phyloP scores from a whole-genome alignment of 2,329 filamentous ascomycete species.

The Arthrobotrys iridis region DNA sequence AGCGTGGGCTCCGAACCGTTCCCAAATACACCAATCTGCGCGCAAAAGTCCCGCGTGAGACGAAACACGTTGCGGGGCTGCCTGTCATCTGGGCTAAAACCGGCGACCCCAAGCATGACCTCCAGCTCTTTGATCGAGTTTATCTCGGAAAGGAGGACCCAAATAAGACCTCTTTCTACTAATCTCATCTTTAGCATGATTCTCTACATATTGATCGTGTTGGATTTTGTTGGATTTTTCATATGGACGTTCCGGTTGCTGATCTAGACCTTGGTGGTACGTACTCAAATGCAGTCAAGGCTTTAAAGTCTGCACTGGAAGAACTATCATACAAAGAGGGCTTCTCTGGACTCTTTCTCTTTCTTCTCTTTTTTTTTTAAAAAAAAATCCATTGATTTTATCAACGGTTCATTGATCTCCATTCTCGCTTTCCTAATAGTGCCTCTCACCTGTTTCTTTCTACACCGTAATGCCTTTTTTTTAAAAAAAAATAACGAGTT shows the following conservation, averaged over 20 bases:
- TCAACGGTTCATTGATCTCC: too few species aligned
- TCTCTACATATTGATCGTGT: background rate
- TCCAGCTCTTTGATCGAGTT: conserved; percentile 24
- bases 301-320: background rate
- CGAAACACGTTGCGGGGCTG: background rate
- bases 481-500: too few species aligned
- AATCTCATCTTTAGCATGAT: background rate
- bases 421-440: too few species aligned
- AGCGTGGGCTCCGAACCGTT: background rate
- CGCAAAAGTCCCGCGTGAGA: background rate
- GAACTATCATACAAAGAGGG: background rate
- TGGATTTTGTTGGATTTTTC: conserved; percentile 33
- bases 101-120: conserved; percentile 17
- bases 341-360: background rate
- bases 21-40: background rate
- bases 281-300: background rate
- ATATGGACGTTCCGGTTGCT: background rate
- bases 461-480: too few species aligned
- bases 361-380: background rate
- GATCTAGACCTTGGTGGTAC: background rate
- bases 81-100: conserved; percentile 42
- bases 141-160: conserved; percentile 19
- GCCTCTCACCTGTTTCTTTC: too few species aligned
- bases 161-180: conserved; percentile 4
- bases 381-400: too few species aligned